A percentile compares a stretch with the other conserved stretches of the same genome.
Conservation (phyloP, 768 basidiomycete genomes). For the Mrakia blollopis region DNA sequence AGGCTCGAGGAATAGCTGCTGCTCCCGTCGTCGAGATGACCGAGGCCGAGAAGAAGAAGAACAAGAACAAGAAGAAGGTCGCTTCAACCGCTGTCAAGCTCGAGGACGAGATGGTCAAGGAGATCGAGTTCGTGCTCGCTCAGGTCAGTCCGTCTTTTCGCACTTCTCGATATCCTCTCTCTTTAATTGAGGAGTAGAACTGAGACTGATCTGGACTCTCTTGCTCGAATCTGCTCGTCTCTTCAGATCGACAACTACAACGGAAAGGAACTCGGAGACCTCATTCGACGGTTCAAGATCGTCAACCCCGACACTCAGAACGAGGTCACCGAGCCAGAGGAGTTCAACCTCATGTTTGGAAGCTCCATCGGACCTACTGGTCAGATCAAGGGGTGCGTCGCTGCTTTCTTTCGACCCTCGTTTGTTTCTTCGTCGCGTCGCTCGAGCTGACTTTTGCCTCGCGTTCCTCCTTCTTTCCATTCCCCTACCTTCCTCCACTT, state of each 20-base stretch:
- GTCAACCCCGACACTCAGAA: conserved; percentile 88
- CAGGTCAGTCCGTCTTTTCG: conserved; percentile 55
- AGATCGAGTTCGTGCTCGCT: conserved; percentile 80
- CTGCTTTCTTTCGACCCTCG: neutral
- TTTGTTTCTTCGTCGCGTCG: neutral
- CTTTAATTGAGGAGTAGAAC: too few relatives aligned
- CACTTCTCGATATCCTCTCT: neutral
- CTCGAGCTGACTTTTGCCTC: neutral
- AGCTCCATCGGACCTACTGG: conserved; percentile 96
- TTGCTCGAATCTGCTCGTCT: neutral
- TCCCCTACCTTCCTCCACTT: too few relatives aligned
- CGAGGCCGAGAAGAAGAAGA: conserved; percentile 70
- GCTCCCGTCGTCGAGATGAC: conserved; percentile 54
- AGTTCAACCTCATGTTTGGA: conserved; percentile 98
- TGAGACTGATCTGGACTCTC: neutral
- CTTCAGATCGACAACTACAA: conserved; percentile 84
- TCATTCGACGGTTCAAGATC: conserved; percentile 74
- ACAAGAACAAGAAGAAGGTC: conserved; percentile 61
- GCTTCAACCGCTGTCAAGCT: conserved; percentile 66
- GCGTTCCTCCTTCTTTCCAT: neutral
- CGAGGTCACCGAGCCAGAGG: conserved; percentile 83
- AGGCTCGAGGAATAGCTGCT: conserved; percentile 62
- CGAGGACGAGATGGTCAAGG: conserved; percentile 63
- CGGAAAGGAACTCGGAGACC: conserved; percentile 79
- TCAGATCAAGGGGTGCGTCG: conserved; percentile 79